Base-by-base conservation (phyloP, 306 rosid species). In the Mimosa bimucronata region DNA sequence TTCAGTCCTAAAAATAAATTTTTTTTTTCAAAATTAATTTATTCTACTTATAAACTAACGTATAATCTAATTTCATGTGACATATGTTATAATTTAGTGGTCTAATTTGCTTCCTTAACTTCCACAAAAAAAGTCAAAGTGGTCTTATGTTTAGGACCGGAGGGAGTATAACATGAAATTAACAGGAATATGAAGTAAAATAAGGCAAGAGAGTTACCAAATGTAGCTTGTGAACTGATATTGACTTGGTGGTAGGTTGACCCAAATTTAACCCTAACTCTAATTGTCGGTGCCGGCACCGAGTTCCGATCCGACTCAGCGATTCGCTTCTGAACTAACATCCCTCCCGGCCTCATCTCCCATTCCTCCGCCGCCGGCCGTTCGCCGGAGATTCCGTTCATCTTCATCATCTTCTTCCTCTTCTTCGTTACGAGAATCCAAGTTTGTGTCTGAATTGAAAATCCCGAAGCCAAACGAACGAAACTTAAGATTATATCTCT, bases 261-360 rank as follows among this genome's bases (percentile, higher is more conserved):
- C 67, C 90, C 91, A 67, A 88, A 84, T 82, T 95, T 95, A 84
- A 95, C 98, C 81, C 90, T 84, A 42, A 95, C 96, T 78, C 94
- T 81, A 73, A 95, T 84, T 18, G 87, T 88, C 41, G 98, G 97
- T 57, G 90, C 86, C 15, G 86, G 88, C 9, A 76, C 91, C 3
- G 92, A 74, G 87, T 83, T 90, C 60, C 80, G 90, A 86, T 93
- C 96, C 28, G 96, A 83, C 64, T 79, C 89, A n/a, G 83, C 45
- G 30, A 65, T 81, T 81, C 99, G 86, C 68, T 76, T 91, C 92
- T 95, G 99, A 46, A 95, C 99, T 73, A 95, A 75, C 99, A 95
- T 95, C 84, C 99, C 99, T 61, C 99, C 99, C 0, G 99, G 99
- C 64, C 99, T 77, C 75, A 91, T 81, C 90, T 95, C 99, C 98